These are phyloP conservation scores for Linanthus parryae DNA, from an alignment of 148 eudicot species.

Conservation along the genomic window DNA sequence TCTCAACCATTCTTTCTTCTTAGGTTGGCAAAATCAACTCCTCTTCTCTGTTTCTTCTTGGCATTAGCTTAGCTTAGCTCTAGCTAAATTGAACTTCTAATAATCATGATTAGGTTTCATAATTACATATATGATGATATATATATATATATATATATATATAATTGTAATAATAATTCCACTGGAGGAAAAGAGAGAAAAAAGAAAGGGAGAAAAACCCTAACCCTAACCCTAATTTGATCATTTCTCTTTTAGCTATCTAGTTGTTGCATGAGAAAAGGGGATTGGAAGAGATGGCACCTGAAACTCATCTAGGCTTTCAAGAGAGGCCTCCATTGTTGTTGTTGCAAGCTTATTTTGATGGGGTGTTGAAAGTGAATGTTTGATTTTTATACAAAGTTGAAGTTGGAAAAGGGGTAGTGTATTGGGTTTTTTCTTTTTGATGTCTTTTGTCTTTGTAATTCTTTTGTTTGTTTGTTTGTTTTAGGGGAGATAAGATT, in stretches of 20 bases:
- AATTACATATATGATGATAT: no score
- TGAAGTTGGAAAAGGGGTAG: no score
- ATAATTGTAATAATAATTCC: background rate
- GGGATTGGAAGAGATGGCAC: constrained; percentile 2
- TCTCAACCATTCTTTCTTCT: constrained; percentile 46
- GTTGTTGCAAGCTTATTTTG: constrained; percentile 1
- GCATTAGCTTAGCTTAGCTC: constrained; percentile 46
- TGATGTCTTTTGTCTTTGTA: background rate
- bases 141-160: background rate
- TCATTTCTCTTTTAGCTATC: background rate
- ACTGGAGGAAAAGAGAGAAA: no score
- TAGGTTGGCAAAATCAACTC: constrained; percentile 81
- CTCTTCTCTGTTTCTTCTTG: constrained; percentile 91
- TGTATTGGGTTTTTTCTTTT: background rate
- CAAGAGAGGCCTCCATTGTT: background rate
- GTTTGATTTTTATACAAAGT: constrained; percentile 11
- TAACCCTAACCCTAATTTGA: constrained; percentile 38
- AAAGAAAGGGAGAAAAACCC: background rate
- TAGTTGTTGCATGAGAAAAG: constrained; percentile 8
- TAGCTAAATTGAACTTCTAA: no score
- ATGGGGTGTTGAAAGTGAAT: constrained; percentile 9
- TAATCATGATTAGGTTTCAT: no score
- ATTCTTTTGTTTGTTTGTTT: background rate
- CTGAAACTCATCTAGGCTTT: constrained; percentile 4
- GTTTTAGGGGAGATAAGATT: constrained; percentile 5